These are phyloP conservation scores for Rhodotorula sp. DNA, from an alignment of 1,284 basidiomycete species.

Conservation along the genomic window DNA sequence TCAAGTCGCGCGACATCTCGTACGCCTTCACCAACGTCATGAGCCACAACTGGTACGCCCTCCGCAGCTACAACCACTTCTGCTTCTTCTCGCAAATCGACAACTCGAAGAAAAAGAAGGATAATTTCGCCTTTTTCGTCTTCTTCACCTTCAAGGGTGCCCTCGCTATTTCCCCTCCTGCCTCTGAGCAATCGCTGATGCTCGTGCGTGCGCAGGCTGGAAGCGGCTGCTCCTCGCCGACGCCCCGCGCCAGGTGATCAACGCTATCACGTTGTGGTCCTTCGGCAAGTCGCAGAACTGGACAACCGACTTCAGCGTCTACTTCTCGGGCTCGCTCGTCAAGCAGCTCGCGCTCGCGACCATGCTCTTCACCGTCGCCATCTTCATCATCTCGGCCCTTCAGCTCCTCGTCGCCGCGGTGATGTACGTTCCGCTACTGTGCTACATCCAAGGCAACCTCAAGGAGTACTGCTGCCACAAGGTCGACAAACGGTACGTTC, in stretches of 20 bases:
- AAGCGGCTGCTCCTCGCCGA: conserved; percentile 91
- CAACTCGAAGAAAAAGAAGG: conserved; percentile 91
- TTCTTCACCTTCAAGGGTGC: conserved; percentile 98
- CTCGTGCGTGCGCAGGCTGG: conserved; percentile 67
- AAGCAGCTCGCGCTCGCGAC: conserved; percentile 62
- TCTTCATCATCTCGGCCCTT: conserved; percentile 81
- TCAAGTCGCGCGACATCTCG: conserved; percentile 91
- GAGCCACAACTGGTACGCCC: conserved; percentile 69
- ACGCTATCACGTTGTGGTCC: conserved; percentile 87
- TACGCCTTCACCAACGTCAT: conserved; percentile 96
- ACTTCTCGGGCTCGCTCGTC: conserved; percentile 54
- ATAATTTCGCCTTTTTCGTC: conserved; percentile 92
- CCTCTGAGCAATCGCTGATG: not conserved
- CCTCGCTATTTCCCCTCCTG: conserved; percentile 46
- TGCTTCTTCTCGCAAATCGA: conserved; percentile 97
- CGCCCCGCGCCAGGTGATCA: conserved; percentile 97
- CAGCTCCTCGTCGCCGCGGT: conserved; percentile 80
- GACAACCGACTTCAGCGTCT: conserved; percentile 65
- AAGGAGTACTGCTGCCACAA: conserved; percentile 99
- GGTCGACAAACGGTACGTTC: conserved; percentile 78
- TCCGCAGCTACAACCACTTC: conserved; percentile 79
- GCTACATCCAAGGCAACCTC: conserved; percentile 71
- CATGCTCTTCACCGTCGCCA: conserved; percentile 84
- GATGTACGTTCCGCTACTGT: conserved; percentile 87
- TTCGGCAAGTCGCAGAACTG: conserved; percentile 78